Conservation (phyloP, 1,139 yeast genomes). For the Nakaseomyces kungkrabaensis region DNA sequence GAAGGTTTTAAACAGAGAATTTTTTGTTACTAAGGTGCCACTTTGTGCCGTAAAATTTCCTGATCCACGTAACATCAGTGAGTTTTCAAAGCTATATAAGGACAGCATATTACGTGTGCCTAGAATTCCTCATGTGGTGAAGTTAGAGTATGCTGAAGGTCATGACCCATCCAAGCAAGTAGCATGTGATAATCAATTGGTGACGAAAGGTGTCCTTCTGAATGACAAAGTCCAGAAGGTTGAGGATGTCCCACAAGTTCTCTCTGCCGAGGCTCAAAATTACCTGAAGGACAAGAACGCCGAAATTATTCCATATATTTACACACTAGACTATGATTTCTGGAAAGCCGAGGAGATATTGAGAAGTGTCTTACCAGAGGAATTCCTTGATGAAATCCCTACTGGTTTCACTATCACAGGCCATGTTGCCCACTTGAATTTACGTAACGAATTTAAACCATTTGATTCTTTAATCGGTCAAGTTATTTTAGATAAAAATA, state of each 20-base stretch:
- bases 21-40: conserved; percentile 47
- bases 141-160: conserved; percentile 28
- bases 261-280: conserved; percentile 37
- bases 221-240: conserved; percentile 40
- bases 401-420: conserved; percentile 92
- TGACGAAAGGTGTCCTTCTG: conserved; percentile 53
- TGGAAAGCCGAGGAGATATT: conserved; percentile 89
- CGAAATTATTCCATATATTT: conserved; percentile 42
- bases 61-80: conserved; percentile 52
- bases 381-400: conserved; percentile 64
- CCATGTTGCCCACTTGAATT: conserved; percentile 87
- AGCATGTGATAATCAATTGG: conserved; percentile 24
- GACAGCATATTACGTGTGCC: conserved; percentile 53
- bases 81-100: conserved; percentile 39
- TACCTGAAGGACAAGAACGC: conserved; percentile 42
- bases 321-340: conserved; percentile 58
- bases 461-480: conserved; percentile 77
- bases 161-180: conserved; percentile 10
- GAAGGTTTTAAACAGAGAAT: conserved; percentile 53
- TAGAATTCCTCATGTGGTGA: conserved; percentile 55
- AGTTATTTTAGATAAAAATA: conserved; percentile 80
- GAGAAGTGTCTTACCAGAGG: conserved; percentile 64
- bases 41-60: conserved; percentile 61
- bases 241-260: conserved; percentile 31
- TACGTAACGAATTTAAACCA: conserved; percentile 78